Evolutionary conservation across 805 yeast species (phyloP), one percentile per base, ranked within the genome.

Genomic region (Yamadazyma ubonensis): DNA sequence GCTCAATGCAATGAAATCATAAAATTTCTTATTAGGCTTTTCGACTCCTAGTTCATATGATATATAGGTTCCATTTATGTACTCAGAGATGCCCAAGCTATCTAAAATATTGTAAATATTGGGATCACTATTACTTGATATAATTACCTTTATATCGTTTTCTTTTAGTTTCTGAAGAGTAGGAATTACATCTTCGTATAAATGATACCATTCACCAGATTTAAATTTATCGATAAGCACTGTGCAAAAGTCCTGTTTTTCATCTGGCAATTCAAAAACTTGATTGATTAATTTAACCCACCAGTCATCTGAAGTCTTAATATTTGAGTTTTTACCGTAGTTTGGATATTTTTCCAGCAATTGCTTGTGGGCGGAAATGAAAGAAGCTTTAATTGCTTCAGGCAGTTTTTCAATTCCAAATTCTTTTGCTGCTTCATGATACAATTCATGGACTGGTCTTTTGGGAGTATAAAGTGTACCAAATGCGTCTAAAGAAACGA

Each of bases 401-500:
- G 48, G 45, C 9, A 61, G 50, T 36, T 60, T 57, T 6, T 44
- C 52, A 3, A 78, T 44, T 0, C 79, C 80, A 53, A 70, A 70
- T 32, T 65, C 65, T 5, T 52, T 26, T 0, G 79, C 78, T 4
- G 80, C 70, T 2, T 61, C 55, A 30, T 70, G 62, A 51, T 83
- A 83, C 45, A 75, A 81, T n/a, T 63, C 58, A 29, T 75, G 58
- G 0, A 83, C 73, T 0, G 85, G 76, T 20, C 60, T 59, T 14
- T 63, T 66, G 2, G 89, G 84, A 0, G 75, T 63, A 53, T 80
- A 82, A 6, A 83, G 55, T 0, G 90, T 83, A 30, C 78, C 80
- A 59, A 80, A 83, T 0, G 82, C 85, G 57, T 83, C 91, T 39
- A 83, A 71, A 1, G 88, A 77, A 0, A 83, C 58, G 3, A 81